A percentile compares a stretch with the other conserved stretches of the same genome.
Conservation (phyloP, 176 grass and related monocot genomes). For the Eremochloa ophiuroides region DNA sequence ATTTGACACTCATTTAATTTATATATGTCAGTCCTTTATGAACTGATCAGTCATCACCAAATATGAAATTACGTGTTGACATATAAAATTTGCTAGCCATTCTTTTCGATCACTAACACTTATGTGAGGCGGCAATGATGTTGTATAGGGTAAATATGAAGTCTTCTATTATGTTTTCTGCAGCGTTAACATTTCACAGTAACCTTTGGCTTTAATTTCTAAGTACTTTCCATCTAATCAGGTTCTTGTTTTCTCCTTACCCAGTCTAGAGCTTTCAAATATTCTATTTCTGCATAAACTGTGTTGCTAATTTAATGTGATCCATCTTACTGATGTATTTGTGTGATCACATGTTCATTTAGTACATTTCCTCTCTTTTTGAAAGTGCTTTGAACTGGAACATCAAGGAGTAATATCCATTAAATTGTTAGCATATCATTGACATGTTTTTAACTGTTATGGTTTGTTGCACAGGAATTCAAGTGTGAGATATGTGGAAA, state of each 20-base stretch:
- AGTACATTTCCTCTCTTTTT: not conserved
- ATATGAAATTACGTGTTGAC: not conserved
- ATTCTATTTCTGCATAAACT: not conserved
- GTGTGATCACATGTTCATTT: not conserved
- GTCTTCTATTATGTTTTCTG: not conserved
- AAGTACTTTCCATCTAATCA: not conserved
- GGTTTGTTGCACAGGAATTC: conserved; percentile 67
- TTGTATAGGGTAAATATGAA: not conserved
- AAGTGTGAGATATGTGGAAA: conserved; percentile 97
- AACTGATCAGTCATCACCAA: not conserved
- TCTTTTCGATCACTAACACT: not conserved
- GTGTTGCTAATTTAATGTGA: conserved; percentile 6
- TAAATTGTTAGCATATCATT: not conserved
- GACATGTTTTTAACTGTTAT: conserved; percentile 12
- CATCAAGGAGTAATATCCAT: not conserved
- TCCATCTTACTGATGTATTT: not conserved
- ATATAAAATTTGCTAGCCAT: too few species aligned
- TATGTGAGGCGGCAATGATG: not conserved
- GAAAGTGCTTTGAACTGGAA: not conserved
- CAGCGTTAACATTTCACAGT: not conserved
- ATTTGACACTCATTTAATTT: not conserved
- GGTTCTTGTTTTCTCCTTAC: not conserved
- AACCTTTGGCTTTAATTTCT: not conserved
- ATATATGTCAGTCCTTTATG: not conserved
- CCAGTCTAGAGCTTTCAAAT: not conserved